Percentiles rank a stretch among this genome's conserved stretches.
Evolutionary conservation across 2,329 filamentous ascomycete species (phyloP).

Genomic region (Didymella glomerata): DNA sequence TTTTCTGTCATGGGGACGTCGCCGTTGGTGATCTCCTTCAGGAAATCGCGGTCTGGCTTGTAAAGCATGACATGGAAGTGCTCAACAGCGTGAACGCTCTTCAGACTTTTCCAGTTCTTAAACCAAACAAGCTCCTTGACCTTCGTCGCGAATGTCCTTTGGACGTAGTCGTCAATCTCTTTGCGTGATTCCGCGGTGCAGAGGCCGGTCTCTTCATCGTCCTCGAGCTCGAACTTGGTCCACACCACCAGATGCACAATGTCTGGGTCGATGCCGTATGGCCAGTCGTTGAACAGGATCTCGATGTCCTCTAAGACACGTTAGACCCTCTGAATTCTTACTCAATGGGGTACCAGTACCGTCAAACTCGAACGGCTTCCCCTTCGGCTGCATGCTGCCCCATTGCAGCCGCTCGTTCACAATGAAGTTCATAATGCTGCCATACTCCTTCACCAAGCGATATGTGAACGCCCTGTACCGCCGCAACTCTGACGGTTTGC

Average conservation of each 20-base stretch:
- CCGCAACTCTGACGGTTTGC: constrained; percentile 79
- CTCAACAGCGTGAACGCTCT: constrained; percentile 86
- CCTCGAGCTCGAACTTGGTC: constrained; percentile 85
- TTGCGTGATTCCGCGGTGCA: constrained; percentile 69
- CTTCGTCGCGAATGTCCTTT: constrained; percentile 67
- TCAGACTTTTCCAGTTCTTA: constrained; percentile 87
- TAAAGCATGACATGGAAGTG: constrained; percentile 96
- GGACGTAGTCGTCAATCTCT: constrained; percentile 76
- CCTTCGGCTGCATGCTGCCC: constrained; percentile 58
- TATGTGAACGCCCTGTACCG: constrained; percentile 77
- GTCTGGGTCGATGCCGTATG: constrained; percentile 80
- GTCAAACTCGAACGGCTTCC: constrained; percentile 55
- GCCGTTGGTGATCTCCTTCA: constrained; percentile 74
- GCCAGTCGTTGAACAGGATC: constrained; percentile 91
- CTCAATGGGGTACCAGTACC: constrained; percentile 33
- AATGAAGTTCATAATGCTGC: constrained; percentile 81
- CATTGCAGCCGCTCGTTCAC: constrained; percentile 75
- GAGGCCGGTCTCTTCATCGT: constrained; percentile 71
- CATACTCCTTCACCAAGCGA: constrained; percentile 70
- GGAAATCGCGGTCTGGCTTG: constrained; percentile 73
- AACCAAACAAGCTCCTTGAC: constrained; percentile 74
- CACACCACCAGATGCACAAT: constrained; percentile 90
- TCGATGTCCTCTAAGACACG: constrained; percentile 67
- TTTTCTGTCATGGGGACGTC: constrained; percentile 69
- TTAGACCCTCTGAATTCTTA: constrained; percentile 7